Evolutionary conservation across 768 basidiomycete genomes (phyloP), one percentile per base, ranked within the genome.

Genomic region (Lepiota venenata): DNA sequence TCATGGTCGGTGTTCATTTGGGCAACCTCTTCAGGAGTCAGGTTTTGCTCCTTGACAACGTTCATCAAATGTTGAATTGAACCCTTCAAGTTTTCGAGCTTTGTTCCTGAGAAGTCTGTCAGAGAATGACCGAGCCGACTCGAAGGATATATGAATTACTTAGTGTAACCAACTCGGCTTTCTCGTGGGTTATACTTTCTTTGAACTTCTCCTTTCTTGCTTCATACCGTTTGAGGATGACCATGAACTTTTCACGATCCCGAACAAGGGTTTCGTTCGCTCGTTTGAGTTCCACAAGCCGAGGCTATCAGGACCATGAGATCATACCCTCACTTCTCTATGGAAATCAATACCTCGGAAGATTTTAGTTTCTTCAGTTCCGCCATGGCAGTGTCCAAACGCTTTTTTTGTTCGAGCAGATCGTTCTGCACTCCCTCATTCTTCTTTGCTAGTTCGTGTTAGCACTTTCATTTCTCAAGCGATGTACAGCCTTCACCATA

Each of bases 1-100:
- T 94, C 91, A 54, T 93, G 88, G 59, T 98, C 94, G 4, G 84
- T 84, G 62, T 88, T 94, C 91, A 99, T 95, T 36, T 85, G 85
- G 50, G 82, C 71, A 39, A 97, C 93, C 69, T 99, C 95, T 67
- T 95, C 92, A 0, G 90, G 88, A 1, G 90, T 83, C 41, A 99
- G 78, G 63, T 97, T 95, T 68, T 99, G 97, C 29, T 74, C 82
- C 62, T 85, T 86, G 25, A 98, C 91, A 2, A 86, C 79, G 0
- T 79, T 76, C 8, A 74, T 71, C 21, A 94, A 75, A 51, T 77
- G 79, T 21, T 75, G 74, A 58, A 88, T 81, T 61, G 94, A 90
- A 22, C 69, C 66, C 58, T 80, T 81, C 32, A 91, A 75, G 43
- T 80, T 76, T 39, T 85, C 82, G 36, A 93, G 72, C 51, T 84